Evolutionary conservation across 192 early-diverging fungal species (phyloP).

Genomic region (Umbelopsis isabellina): DNA sequence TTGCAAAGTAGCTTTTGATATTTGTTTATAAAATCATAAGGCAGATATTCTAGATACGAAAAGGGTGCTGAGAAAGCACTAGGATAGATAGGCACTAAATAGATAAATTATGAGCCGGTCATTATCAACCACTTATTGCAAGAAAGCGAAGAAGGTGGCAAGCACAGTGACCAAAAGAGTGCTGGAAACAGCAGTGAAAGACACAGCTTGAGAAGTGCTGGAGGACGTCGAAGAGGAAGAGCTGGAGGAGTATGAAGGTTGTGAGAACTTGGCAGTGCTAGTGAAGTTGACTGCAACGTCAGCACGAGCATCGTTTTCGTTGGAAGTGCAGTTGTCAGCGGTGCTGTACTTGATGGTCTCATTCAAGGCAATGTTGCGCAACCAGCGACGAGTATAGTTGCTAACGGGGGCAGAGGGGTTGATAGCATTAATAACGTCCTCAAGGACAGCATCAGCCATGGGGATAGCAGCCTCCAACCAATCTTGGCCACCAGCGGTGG

Average conservation of each 20-base stretch:
- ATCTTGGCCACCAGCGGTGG: slow-evolving; percentile 61
- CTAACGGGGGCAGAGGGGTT: slow-evolving; percentile 57
- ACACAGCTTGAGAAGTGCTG: not conserved
- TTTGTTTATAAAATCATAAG: too few relatives aligned
- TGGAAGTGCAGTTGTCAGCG: slow-evolving; percentile 56
- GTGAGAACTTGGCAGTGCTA: slow-evolving; percentile 8
- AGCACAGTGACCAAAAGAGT: slow-evolving; percentile 8
- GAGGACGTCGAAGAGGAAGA: not conserved
- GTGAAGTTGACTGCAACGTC: slow-evolving; percentile 31
- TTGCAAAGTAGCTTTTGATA: too few relatives aligned
- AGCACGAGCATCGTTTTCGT: slow-evolving; percentile 28
- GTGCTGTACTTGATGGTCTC: slow-evolving; percentile 54
- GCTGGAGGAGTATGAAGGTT: not conserved
- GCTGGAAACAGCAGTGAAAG: not conserved
- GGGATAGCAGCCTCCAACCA: slow-evolving; percentile 73
- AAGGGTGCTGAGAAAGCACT: too few relatives aligned
- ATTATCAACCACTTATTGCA: not conserved
- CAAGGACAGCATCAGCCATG: slow-evolving; percentile 70
- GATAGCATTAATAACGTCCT: slow-evolving; percentile 68
- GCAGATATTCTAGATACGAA: too few relatives aligned
- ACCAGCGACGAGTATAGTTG: slow-evolving; percentile 61
- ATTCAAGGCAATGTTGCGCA: slow-evolving; percentile 68
- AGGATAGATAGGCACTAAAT: too few relatives aligned
- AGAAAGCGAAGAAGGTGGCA: not conserved
- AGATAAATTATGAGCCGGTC: too few relatives aligned